Evolutionary conservation across 306 rosid species (phyloP), one percentile per base, ranked within the genome.

Genomic region (Cucurbita argyrosperma): DNA sequence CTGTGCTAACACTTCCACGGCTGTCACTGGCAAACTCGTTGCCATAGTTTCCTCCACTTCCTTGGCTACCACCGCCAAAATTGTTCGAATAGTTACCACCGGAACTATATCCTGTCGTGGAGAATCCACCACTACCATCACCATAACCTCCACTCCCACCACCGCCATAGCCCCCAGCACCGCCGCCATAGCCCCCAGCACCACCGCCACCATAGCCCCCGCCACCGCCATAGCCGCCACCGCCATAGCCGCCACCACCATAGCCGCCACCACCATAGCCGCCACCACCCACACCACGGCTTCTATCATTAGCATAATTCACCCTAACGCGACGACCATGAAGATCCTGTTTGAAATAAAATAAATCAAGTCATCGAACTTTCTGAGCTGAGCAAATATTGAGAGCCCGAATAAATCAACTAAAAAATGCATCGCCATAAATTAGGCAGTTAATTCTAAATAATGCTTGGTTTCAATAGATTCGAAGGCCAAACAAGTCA

Each of bases 321-420:
- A 95, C 96, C 84, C 85, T 88, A 26, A 95, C 79, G 1, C 30
- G 78, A 51, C 96, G 99, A 65, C 97, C 96, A 74, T 95, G 91
- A 76, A 95, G 96, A 0, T 95, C 99, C 99, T 95, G 78, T 59
- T 56, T 4, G 10, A 19, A 50, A 65, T 54, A 58, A 23, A 43
- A 23, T 11, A 37, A 49, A 4, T 4, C 9, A 8, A 69, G 59
- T 5, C 57, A 30, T 23, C 35, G 1, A 26, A 30, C 18, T 7
- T 46, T 7, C 15, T 7, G 12, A 13, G 43, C 14, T 49, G 4
- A 7, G 58, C 58, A 68, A 68, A 68, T 68, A 8, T 49, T 23
- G 9, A 50, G 26, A 16, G 35, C 46, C 26, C 35, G 51, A 50
- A 30, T 49, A 68, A 47, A 68, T 67, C 5, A 45, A 69, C 21